phyloP scores from a whole-genome alignment of 169 alveolate genomes.

The Cryptosporidium xiaoi region DNA sequence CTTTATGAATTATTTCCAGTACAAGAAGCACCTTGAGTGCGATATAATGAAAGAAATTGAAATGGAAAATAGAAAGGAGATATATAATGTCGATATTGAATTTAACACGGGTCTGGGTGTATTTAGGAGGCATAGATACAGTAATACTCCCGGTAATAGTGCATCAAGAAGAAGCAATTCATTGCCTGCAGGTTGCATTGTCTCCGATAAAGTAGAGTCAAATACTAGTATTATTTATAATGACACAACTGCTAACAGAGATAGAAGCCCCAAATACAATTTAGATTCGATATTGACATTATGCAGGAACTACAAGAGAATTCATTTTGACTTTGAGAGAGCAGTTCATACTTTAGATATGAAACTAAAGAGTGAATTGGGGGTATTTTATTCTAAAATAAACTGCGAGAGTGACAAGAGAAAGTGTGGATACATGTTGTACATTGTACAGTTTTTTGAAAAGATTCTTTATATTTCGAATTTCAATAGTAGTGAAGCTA shows the following conservation, averaged over 20 bases:
- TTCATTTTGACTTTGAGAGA: neutral
- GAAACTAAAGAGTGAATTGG: constrained; percentile 10
- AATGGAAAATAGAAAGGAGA: neutral
- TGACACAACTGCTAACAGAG: neutral
- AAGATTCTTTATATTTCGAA: neutral
- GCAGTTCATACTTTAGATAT: neutral
- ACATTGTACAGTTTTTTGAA: constrained; percentile 29
- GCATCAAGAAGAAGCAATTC: constrained; percentile 29
- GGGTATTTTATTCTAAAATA: constrained; percentile 16
- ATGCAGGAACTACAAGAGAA: constrained; percentile 9
- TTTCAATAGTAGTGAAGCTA: neutral
- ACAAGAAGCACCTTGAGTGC: constrained; percentile 2
- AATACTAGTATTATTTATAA: neutral
- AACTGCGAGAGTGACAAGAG: neutral
- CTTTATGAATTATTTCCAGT: constrained; percentile 6
- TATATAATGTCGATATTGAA: constrained; percentile 14
- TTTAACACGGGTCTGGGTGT: neutral
- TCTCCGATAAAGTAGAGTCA: neutral
- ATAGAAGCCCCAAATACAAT: too few relatives aligned
- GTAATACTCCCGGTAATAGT: too few relatives aligned
- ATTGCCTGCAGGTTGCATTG: constrained; percentile 16
- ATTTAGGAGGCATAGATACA: too few relatives aligned
- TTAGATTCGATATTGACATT: neutral
- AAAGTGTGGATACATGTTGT: neutral
- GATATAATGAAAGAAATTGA: constrained; percentile 4